Evolutionary conservation across 192 early-diverging fungal genomes (phyloP).

Genomic region (Backusella liffmaniae): DNA sequence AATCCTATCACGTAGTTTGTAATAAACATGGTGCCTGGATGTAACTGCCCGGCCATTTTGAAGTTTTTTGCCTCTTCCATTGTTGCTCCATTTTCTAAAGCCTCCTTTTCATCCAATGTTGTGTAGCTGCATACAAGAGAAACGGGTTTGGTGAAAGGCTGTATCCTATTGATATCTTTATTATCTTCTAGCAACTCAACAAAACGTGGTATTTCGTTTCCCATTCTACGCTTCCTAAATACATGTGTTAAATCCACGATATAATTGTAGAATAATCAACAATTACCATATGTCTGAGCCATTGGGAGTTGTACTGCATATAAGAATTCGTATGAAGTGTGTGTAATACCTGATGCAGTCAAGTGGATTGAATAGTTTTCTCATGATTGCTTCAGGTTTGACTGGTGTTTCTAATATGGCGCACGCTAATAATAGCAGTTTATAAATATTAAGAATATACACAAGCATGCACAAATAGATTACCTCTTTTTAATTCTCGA

Average conservation of each 20-base stretch:
- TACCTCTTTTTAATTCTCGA: conserved; percentile 28
- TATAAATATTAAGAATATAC: neutral
- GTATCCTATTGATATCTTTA: neutral
- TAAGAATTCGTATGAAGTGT: conserved; percentile 20
- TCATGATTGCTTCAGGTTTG: neutral
- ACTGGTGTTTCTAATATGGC: neutral
- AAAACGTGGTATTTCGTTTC: conserved; percentile 11
- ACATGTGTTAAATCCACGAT: neutral
- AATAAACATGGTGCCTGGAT: conserved; percentile 20
- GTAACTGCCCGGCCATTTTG: neutral
- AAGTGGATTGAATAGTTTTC: conserved; percentile 21
- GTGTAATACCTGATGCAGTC: conserved; percentile 12
- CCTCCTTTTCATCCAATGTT: conserved; percentile 8
- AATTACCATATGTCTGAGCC: conserved; percentile 29
- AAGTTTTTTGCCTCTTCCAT: neutral
- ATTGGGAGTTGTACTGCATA: conserved; percentile 9
- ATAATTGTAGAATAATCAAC: neutral
- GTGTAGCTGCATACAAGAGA: neutral
- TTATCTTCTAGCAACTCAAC: conserved; percentile 9
- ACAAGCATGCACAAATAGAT: neutral
- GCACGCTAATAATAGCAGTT: neutral
- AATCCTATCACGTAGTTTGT: conserved; percentile 24
- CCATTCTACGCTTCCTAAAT: conserved; percentile 25
- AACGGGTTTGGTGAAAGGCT: conserved; percentile 2
- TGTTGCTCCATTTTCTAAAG: conserved; percentile 6